Base-by-base conservation (phyloP, 2,329 filamentous ascomycete species). In the Orbilia blumenaviensis region DNA sequence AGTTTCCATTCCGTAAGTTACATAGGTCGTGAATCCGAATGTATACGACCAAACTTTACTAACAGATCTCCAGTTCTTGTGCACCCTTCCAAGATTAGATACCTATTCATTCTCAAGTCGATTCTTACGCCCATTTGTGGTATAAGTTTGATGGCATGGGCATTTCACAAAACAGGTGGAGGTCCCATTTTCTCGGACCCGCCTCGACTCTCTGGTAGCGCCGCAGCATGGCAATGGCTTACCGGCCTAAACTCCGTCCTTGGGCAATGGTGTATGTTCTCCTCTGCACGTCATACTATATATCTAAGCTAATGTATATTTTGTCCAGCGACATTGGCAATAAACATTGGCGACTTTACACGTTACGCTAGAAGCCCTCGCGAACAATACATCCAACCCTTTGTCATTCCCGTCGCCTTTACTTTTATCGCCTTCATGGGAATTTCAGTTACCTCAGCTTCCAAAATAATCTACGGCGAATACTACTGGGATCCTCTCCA, bases 81-180 rank as follows among this genome's bases (percentile, higher is more conserved):
- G 77, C 87, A 87, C 32, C 86, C 86, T 0, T 86, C 86, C 63
- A 85, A 84, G 58, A 83, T 89, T 14, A 83, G 86, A 52, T 87
- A 84, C 80, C 79, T 89, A 42, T 88, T 88, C 78, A 83, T 86
- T 46, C 77, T 85, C 73, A 88, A 87, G 81, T 80, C 85, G 0
- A 78, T 85, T 3, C 81, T 84, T 2, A 85, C 89, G 9, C 89
- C 88, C 0, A 82, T 87, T n/a, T 86, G 87, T 1, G 89, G 88
- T 80, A 84, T 90, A 71, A 87, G 87, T 1, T 89, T 89, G 21
- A 84, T 91, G 79, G 86, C 88, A 50, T 91, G 89, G 88, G 86
- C 86, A 2, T 85, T 90, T 73, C 85, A 86, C 3, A 87, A 87
- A 60, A 86, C 87, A 2, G 86, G 86, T 18, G 86, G 86, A n/a